Conservation (phyloP, 192 early-diverging fungal genomes). For the Backusella liffmaniae region DNA sequence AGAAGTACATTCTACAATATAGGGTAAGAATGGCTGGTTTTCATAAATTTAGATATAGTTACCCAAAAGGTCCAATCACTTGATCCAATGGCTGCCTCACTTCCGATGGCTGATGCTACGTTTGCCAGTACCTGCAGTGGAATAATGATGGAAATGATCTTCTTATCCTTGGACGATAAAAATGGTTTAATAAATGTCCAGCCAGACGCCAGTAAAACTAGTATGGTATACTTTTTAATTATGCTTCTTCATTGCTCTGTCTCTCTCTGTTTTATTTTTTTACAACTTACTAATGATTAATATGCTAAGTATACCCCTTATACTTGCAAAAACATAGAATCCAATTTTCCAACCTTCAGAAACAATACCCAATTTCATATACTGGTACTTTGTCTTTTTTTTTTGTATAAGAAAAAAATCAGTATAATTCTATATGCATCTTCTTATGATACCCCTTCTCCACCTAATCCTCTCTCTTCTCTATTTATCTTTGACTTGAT, state of each 20-base stretch:
- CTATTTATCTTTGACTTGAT: neutral
- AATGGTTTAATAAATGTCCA: conserved; percentile 63
- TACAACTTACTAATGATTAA: conserved; percentile 42
- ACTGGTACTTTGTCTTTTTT: conserved; percentile 45
- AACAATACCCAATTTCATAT: conserved; percentile 46
- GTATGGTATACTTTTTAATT: neutral
- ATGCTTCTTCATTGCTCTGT: neutral
- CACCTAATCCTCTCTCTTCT: neutral
- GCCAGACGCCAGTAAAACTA: conserved; percentile 50
- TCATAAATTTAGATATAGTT: conserved; percentile 7
- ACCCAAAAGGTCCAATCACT: conserved; percentile 54
- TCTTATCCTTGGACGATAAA: conserved; percentile 50
- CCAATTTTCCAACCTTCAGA: conserved; percentile 53
- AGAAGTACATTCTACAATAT: conserved; percentile 34
- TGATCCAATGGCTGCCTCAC: conserved; percentile 51
- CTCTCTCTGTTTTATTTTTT: neutral
- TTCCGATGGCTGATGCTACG: conserved; percentile 43
- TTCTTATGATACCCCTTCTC: neutral
- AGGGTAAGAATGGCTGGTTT: neutral
- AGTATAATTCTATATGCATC: neutral
- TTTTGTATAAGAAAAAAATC: neutral
- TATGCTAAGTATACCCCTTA: conserved; percentile 51
- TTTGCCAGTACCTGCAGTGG: conserved; percentile 54
- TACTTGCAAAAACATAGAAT: conserved; percentile 56
- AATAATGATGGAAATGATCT: conserved; percentile 49